These are phyloP conservation scores for Scedosporium aurantiacum DNA, from an alignment of 2,329 filamentous ascomycete species.

Conservation along the genomic window DNA sequence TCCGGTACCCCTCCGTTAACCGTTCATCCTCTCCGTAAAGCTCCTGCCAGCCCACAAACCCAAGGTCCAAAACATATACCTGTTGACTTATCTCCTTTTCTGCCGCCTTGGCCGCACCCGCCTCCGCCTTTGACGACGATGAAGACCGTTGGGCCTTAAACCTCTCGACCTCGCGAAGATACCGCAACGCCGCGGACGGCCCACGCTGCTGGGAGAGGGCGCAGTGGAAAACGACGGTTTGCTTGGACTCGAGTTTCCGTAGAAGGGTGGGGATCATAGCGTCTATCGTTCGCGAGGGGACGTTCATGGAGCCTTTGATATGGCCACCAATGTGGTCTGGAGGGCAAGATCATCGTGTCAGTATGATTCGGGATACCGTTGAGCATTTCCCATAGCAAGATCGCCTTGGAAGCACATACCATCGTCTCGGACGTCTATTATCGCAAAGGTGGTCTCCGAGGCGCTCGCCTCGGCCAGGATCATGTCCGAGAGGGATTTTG, in stretches of 20 bases:
- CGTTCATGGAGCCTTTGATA: slow-evolving; percentile 66
- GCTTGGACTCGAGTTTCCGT: slow-evolving; percentile 61
- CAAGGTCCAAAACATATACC: slow-evolving; percentile 70
- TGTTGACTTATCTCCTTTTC: slow-evolving; percentile 42
- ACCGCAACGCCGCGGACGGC: slow-evolving; percentile 70
- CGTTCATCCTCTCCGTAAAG: slow-evolving; percentile 64
- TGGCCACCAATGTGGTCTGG: slow-evolving; percentile 84
- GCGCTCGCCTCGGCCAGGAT: slow-evolving; percentile 37
- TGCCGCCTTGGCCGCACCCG: slow-evolving; percentile 8
- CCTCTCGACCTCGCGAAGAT: slow-evolving; percentile 50
- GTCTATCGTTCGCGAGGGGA: slow-evolving; percentile 64
- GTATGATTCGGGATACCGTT: neutral
- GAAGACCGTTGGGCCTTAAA: neutral
- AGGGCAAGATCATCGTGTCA: neutral
- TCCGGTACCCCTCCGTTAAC: slow-evolving; percentile 73
- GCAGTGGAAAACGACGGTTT: slow-evolving; percentile 89
- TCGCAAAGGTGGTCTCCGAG: slow-evolving; percentile 43
- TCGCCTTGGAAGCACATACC: slow-evolving; percentile 32
- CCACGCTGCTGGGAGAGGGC: slow-evolving; percentile 84
- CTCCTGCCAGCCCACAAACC: slow-evolving; percentile 86
- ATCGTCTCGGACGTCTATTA: slow-evolving; percentile 84
- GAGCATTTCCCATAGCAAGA: neutral
- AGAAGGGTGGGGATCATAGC: slow-evolving; percentile 72
- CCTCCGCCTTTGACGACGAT: neutral
- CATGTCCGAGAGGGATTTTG: slow-evolving; percentile 54